Base-by-base conservation (phyloP, 2,329 filamentous ascomycete species). In the Ampelomyces quisqualis region DNA sequence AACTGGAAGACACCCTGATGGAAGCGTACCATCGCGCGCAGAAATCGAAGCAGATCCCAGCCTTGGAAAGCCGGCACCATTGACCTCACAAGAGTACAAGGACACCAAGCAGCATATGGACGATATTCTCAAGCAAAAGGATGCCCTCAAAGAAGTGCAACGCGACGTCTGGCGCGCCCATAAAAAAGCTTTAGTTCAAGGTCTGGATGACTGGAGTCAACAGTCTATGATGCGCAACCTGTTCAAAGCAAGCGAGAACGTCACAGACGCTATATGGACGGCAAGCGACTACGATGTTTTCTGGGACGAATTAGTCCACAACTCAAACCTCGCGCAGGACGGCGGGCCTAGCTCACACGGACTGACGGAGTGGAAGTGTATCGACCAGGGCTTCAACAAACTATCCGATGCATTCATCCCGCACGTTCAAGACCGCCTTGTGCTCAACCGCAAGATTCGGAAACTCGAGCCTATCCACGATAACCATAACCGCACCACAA, bases 241-340 rank as follows among this genome's bases (percentile, higher is more conserved):
- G 3, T 32, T 19, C 17, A 19, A 20, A 20, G 30, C 30, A 3
- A 32, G 30, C 19, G 30, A 20, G 17, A 32, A 32, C 30, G 30
- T 32, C 3, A 32, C 30, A 2, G 30, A 32, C 15, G 22, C 24
- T 21, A 40, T 28, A 15, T 34, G 24, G 38, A 40, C 38, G 20
- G 21, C 30, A 18, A 34, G 22, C 30, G 31, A 40, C 28, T 32
- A 38, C 36, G 36, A 38, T 20, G 20, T 38, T n/a, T 38, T 38
- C 28, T 38, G 27, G 36, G 36, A 38, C n/a, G 36, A 38, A 7
- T 3, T 38, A 1, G 27, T 31, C 9, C 36, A 38, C 20, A 38
- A 38, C 36, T 38, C 36, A 2, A 38, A 38, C 7, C 36, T 38
- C 20, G 36, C 27, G 14, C 36, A 31, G 20, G 28, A 24, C 14